A percentile compares a stretch with the other conserved stretches of the same genome.
phyloP scores from a whole-genome alignment of 148 eudicot species.

The Rhododendron williamsianum region DNA sequence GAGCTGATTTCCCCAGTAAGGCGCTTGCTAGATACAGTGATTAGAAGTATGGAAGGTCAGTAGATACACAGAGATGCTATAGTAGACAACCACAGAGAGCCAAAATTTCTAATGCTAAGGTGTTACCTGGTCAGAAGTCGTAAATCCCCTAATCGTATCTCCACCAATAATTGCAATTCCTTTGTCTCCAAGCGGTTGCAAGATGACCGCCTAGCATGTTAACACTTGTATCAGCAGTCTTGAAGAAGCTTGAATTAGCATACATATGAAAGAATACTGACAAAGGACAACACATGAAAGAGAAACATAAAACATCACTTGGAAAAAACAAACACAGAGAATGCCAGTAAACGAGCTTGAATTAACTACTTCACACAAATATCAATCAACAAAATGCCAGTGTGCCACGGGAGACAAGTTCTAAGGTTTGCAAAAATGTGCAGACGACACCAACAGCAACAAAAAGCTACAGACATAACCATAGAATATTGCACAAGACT shows the following conservation, averaged over 20 bases:
- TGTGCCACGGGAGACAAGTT: neutral
- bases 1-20: neutral
- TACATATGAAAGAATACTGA: neutral
- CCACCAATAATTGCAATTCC: slow-evolving; percentile 89
- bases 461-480: neutral
- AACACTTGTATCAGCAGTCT: slow-evolving; percentile 11
- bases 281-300: neutral
- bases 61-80: neutral
- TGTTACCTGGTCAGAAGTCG: slow-evolving; percentile 79
- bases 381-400: neutral
- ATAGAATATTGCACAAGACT: neutral
- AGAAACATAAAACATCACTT: neutral
- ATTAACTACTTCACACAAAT: neutral
- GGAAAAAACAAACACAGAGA: neutral
- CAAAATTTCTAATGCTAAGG: neutral
- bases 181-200: slow-evolving; percentile 80
- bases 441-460: neutral
- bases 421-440: neutral
- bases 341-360: neutral
- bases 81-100: neutral
- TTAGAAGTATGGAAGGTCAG: neutral
- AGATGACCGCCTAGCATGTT: slow-evolving; percentile 68
- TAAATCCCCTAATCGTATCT: slow-evolving; percentile 81
- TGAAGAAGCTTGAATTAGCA: slow-evolving; percentile 1
- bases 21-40: neutral